Evolutionary conservation across 1,139 yeast genomes (phyloP).

Genomic region (Geotrichum restrictum): DNA sequence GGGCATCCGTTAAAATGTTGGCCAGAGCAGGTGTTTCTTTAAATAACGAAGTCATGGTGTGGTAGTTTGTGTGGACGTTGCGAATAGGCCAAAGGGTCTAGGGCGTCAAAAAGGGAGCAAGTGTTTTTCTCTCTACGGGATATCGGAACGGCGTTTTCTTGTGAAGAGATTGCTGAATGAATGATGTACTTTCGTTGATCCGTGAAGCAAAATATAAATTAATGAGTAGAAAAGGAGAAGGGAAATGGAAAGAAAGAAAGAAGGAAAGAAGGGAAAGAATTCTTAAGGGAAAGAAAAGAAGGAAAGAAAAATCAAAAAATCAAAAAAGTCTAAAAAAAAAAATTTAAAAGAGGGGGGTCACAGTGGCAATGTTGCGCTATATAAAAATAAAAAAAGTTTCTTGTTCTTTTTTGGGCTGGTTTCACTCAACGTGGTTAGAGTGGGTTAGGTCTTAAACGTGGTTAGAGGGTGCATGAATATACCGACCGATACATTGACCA

Average conservation of each 20-base stretch:
- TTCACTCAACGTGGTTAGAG: no score
- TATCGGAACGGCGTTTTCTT: background rate
- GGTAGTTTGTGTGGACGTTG: background rate
- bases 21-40: background rate
- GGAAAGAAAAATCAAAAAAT: background rate
- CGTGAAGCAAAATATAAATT: background rate
- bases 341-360: background rate
- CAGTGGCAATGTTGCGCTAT: slow-evolving; percentile 10
- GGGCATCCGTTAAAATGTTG: background rate
- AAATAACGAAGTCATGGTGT: background rate
- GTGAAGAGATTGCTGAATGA: no score
- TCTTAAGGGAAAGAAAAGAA: background rate
- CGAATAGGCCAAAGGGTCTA: background rate
- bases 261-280: background rate
- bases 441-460: no score
- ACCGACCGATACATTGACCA: no score
- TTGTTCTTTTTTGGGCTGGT: no score
- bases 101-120: background rate
- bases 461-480: background rate
- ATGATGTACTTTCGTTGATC: background rate
- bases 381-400: background rate
- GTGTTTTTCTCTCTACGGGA: background rate
- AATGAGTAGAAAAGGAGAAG: background rate
- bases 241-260: background rate
- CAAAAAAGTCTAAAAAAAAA: background rate